Evolutionary conservation across 1,284 basidiomycete species (phyloP).

Genomic region (Testicularia cyperi): DNA sequence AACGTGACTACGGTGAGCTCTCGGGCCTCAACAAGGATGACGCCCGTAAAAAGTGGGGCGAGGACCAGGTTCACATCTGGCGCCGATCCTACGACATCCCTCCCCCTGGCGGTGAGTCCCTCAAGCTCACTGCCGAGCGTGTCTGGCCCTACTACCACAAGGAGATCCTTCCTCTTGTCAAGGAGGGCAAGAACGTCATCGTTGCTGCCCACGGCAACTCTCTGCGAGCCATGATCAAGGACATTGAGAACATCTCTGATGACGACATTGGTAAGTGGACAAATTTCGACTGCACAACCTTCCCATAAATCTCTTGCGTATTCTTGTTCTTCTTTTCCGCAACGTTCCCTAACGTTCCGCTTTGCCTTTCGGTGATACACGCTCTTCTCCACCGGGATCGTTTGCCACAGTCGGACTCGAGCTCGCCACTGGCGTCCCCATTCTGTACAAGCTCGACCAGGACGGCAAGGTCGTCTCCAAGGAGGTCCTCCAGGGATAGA

Average conservation of each 20-base stretch:
- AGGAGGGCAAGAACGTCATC: conserved; percentile 61
- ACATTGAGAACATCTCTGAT: conserved; percentile 59
- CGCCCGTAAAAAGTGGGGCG: conserved; percentile 62
- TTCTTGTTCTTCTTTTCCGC: not conserved
- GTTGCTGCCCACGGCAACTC: conserved; percentile 63
- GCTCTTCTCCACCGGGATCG: not conserved
- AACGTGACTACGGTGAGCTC: conserved; percentile 62
- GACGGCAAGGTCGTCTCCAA: conserved; percentile 57
- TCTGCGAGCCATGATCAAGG: conserved; percentile 61
- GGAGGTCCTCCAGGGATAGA: conserved; percentile 49
- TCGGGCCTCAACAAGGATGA: conserved; percentile 63
- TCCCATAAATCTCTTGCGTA: no score
- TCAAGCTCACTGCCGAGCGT: conserved; percentile 62
- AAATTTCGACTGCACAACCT: no score
- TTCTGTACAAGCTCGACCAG: conserved; percentile 62
- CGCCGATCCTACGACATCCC: conserved; percentile 60
- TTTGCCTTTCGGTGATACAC: not conserved
- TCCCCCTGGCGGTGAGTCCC: conserved; percentile 62
- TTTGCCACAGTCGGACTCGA: conserved; percentile 59
- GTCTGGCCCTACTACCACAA: conserved; percentile 62
- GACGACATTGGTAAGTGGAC: conserved; percentile 60
- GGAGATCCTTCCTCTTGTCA: conserved; percentile 61
- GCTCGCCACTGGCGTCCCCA: conserved; percentile 62
- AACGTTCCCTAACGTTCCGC: no score
- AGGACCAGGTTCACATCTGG: conserved; percentile 63